phyloP scores from a whole-genome alignment of 2,329 filamentous ascomycete genomes.

The Curvularia verruculosa region DNA sequence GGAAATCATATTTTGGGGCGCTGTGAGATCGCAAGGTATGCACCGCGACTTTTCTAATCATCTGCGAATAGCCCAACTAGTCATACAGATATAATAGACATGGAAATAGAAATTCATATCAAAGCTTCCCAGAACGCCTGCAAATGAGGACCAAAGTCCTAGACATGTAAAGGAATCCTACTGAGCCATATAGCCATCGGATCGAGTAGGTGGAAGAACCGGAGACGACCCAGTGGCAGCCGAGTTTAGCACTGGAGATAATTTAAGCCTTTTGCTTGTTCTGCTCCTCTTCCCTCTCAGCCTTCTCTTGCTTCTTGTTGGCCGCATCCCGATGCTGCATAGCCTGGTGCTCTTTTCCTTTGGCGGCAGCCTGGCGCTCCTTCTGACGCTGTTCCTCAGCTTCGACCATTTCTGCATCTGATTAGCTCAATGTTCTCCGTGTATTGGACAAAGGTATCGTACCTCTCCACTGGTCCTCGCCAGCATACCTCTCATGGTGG shows the following conservation, averaged over 20 bases:
- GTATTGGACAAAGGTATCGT: slow-evolving; percentile 44
- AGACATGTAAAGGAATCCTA: background rate
- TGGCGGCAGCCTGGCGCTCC: slow-evolving; percentile 52
- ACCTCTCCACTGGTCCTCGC: slow-evolving; percentile 94
- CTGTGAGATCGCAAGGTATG: slow-evolving; percentile 8
- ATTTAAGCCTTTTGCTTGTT: slow-evolving; percentile 25
- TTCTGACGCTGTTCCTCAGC: slow-evolving; percentile 71
- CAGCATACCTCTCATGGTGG: slow-evolving; percentile 84
- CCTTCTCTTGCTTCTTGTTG: slow-evolving; percentile 31
- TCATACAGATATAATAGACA: slow-evolving; percentile 21
- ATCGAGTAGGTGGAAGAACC: background rate
- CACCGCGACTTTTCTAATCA: slow-evolving; percentile 11
- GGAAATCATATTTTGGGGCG: background rate
- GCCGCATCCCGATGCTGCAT: slow-evolving; percentile 27
- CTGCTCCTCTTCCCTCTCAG: slow-evolving; percentile 27
- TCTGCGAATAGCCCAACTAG: slow-evolving; percentile 13
- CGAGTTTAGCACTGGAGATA: background rate
- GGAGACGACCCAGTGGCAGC: background rate
- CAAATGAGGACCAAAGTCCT: slow-evolving; percentile 15
- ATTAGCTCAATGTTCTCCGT: slow-evolving; percentile 22
- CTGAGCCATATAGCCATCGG: background rate
- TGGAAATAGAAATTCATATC: background rate
- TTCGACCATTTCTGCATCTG: slow-evolving; percentile 74
- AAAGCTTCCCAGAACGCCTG: slow-evolving; percentile 21
- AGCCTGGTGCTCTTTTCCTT: slow-evolving; percentile 22